A percentile compares a stretch with the other conserved stretches of the same genome.
Evolutionary conservation across 2,329 filamentous ascomycete genomes (phyloP).

Genomic region (Neodidymelliopsis sp.): DNA sequence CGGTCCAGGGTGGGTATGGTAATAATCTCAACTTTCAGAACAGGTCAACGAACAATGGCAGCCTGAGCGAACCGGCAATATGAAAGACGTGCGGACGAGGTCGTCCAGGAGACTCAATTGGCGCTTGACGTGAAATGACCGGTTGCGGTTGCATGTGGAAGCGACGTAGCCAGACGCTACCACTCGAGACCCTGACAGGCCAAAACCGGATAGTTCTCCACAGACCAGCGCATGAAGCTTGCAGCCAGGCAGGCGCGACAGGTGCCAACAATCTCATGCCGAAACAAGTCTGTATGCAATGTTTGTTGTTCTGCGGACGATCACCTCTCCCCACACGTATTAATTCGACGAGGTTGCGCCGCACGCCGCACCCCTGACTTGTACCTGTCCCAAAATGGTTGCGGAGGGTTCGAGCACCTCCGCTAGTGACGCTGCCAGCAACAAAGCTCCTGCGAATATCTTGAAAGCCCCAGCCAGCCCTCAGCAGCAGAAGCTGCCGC

Average conservation of each 20-base stretch:
- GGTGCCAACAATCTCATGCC: slow-evolving; percentile 2
- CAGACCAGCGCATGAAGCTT: slow-evolving; percentile 2
- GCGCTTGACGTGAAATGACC: neutral
- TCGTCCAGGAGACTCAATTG: neutral
- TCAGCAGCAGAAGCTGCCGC: slow-evolving; percentile 21
- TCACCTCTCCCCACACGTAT: neutral
- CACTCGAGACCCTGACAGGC: slow-evolving; percentile 3
- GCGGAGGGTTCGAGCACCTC: slow-evolving; percentile 15
- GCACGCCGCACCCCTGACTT: slow-evolving; percentile 4
- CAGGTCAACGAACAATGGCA: neutral
- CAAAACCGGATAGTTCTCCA: slow-evolving; percentile 11
- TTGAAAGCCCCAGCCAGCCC: slow-evolving; percentile 1
- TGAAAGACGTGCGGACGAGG: too few species aligned
- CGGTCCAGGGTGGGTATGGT: neutral
- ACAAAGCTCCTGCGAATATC: neutral
- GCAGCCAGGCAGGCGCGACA: neutral
- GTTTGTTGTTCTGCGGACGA: slow-evolving; percentile 1
- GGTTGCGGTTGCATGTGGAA: too few species aligned
- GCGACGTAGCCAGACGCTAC: too few species aligned
- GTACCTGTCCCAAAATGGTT: slow-evolving; percentile 13
- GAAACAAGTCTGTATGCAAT: neutral
- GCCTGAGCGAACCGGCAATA: too few species aligned
- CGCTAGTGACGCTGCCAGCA: slow-evolving; percentile 11
- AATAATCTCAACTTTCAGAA: too few species aligned
- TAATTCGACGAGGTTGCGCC: slow-evolving; percentile 7